A percentile compares a stretch with the other conserved stretches of the same genome.
These are phyloP conservation scores for Collybiopsis confluens DNA, from an alignment of 768 basidiomycete species.

Conservation along the genomic window DNA sequence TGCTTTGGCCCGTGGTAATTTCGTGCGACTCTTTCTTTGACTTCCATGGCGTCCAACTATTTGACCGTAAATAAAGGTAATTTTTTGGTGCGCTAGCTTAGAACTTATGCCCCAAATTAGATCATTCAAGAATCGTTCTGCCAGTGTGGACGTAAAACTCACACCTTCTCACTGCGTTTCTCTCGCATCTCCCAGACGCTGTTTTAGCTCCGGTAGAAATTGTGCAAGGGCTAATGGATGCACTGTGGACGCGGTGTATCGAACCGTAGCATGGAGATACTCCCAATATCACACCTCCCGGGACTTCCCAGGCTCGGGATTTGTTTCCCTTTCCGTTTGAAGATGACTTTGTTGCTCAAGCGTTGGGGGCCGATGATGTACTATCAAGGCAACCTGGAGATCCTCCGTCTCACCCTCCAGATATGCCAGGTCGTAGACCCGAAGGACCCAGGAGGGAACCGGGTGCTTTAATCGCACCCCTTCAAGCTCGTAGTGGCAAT, in stretches of 20 bases:
- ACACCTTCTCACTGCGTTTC: constrained; percentile 34
- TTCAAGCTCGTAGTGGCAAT: constrained; percentile 10
- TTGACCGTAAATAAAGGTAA: too few species aligned
- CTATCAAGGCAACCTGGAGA: too few species aligned
- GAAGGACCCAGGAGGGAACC: constrained; percentile 9
- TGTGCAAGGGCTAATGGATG: constrained; percentile 14
- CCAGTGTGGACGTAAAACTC: too few species aligned
- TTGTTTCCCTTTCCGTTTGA: constrained; percentile 5
- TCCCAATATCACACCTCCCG: constrained; percentile 22
- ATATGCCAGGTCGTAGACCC: constrained; percentile 8
- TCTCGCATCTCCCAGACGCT: constrained; percentile 37
- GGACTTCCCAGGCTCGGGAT: constrained; percentile 9
- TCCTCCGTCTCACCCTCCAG: neutral
- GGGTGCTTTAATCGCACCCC: constrained; percentile 9
- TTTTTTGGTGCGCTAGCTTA: too few species aligned
- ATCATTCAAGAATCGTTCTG: too few species aligned
- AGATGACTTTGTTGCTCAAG: neutral
- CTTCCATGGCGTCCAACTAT: too few species aligned
- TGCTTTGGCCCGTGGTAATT: too few species aligned
- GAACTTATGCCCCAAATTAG: too few species aligned
- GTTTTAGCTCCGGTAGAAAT: constrained; percentile 29
- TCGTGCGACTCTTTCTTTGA: too few species aligned
- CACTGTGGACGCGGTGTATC: constrained; percentile 32
- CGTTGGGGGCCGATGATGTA: neutral
- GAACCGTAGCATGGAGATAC: constrained; percentile 9